phyloP scores from a whole-genome alignment of 164 flowering plant species.

The Echeveria elegans region DNA sequence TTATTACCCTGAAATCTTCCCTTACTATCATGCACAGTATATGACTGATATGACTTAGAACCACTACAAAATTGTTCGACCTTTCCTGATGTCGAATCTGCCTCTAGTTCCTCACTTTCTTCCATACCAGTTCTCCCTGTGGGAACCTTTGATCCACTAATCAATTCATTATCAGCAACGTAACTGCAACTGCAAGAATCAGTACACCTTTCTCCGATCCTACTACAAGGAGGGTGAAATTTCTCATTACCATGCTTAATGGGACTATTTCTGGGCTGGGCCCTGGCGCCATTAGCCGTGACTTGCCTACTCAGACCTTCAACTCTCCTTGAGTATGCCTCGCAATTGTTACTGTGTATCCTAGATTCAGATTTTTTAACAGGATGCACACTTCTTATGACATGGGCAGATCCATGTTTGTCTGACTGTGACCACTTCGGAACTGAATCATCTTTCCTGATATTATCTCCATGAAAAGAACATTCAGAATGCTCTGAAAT shows the following conservation, averaged over 20 bases:
- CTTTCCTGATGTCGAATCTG: constrained; percentile 40
- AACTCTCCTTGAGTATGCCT: constrained; percentile 27
- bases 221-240: constrained; percentile 35
- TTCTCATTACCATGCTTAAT: constrained; percentile 39
- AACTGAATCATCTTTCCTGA: constrained; percentile 35
- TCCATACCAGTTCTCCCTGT: constrained; percentile 34
- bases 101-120: constrained; percentile 30
- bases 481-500: constrained; percentile 37
- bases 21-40: constrained; percentile 33
- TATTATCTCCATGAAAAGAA: constrained; percentile 37
- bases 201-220: constrained; percentile 49
- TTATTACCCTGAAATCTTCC: constrained; percentile 47
- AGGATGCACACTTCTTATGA: constrained; percentile 21
- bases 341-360: constrained; percentile 22
- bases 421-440: constrained; percentile 33
- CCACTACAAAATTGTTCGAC: constrained; percentile 43
- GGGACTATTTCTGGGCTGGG: constrained; percentile 34
- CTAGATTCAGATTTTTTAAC: constrained; percentile 33
- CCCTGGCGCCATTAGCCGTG: constrained; percentile 32
- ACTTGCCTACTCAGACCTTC: constrained; percentile 42
- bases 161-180: constrained; percentile 33
- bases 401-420: constrained; percentile 24
- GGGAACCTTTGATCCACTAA: constrained; percentile 27
- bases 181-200: constrained; percentile 61
- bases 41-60: constrained; percentile 38